These are phyloP conservation scores for Trypanosoma cruzi DNA, from an alignment of 208 protist genomes.

Conservation along the genomic window DNA sequence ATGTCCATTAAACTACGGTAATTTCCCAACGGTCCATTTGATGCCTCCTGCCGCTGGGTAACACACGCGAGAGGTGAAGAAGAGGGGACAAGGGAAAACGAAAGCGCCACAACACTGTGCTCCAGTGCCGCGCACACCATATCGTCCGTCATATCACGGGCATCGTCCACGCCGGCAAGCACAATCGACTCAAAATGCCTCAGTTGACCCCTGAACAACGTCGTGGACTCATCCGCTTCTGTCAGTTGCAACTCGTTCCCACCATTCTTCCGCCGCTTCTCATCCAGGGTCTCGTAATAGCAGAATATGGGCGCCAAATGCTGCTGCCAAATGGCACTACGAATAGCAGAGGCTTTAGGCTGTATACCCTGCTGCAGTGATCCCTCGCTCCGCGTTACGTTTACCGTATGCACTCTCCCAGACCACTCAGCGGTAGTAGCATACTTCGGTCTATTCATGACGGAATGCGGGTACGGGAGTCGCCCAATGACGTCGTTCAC, in stretches of 20 bases:
- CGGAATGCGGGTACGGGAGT: slow-evolving; percentile 42
- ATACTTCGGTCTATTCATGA: neutral
- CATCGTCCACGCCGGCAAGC: slow-evolving; percentile 26
- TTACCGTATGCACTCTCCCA: slow-evolving; percentile 28
- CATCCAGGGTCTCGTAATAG: slow-evolving; percentile 38
- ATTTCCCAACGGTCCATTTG: neutral
- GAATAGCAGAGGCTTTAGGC: slow-evolving; percentile 45
- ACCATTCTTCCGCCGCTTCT: neutral
- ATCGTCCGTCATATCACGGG: slow-evolving; percentile 23
- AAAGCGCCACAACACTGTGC: slow-evolving; percentile 73
- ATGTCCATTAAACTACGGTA: slow-evolving; percentile 43
- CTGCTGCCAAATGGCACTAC: slow-evolving; percentile 57
- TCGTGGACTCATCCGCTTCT: slow-evolving; percentile 15
- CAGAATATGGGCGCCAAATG: slow-evolving; percentile 60
- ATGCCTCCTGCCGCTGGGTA: neutral
- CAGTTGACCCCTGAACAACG: slow-evolving; percentile 34
- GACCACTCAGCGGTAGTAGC: neutral
- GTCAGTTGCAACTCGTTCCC: neutral
- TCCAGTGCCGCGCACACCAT: slow-evolving; percentile 66
- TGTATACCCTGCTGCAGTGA: slow-evolving; percentile 10
- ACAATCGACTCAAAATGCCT: slow-evolving; percentile 29
- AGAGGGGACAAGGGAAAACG: slow-evolving; percentile 27
- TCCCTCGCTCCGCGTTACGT: slow-evolving; percentile 27
- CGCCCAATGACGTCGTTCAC: slow-evolving; percentile 27
- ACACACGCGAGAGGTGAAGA: neutral